phyloP scores from a whole-genome alignment of 768 basidiomycete species.

The Chalciporus chontae region DNA sequence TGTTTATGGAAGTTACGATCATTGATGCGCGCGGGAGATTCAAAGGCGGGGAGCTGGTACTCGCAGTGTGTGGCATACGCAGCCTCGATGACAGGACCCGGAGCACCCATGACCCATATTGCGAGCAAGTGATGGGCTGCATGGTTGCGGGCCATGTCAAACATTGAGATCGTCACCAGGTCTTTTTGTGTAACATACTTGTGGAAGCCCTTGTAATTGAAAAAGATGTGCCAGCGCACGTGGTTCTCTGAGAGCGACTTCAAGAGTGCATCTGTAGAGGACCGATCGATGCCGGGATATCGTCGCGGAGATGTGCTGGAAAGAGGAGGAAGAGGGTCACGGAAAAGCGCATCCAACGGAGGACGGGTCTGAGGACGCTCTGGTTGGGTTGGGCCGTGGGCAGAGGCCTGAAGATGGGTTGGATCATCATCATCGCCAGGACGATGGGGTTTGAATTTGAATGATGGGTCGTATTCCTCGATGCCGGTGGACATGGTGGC shows the following conservation, averaged over 20 bases:
- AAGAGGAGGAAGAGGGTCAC: constrained; percentile 25
- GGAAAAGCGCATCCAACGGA: constrained; percentile 19
- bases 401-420: constrained; percentile 20
- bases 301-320: constrained; percentile 31
- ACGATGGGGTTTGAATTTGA: constrained; percentile 16
- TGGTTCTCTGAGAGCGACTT: constrained; percentile 47
- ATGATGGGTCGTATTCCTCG: constrained; percentile 6
- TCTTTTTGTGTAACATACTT: constrained; percentile 20
- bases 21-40: constrained; percentile 18
- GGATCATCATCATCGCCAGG: constrained; percentile 18
- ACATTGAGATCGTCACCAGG: constrained; percentile 7
- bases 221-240: constrained; percentile 52
- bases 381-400: constrained; percentile 22
- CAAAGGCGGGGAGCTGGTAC: constrained; percentile 36
- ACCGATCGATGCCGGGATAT: constrained; percentile 33
- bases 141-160: constrained; percentile 40
- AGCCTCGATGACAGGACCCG: constrained; percentile 36
- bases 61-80: constrained; percentile 40
- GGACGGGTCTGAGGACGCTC: constrained; percentile 14
- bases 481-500: constrained; percentile 11
- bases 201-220: constrained; percentile 38
- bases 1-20: constrained; percentile 48
- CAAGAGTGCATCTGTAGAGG: constrained; percentile 39
- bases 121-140: constrained; percentile 55
- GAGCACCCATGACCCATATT: constrained; percentile 58